phyloP scores from a whole-genome alignment of 306 rosid genomes.

The Arachis hypogaea region DNA sequence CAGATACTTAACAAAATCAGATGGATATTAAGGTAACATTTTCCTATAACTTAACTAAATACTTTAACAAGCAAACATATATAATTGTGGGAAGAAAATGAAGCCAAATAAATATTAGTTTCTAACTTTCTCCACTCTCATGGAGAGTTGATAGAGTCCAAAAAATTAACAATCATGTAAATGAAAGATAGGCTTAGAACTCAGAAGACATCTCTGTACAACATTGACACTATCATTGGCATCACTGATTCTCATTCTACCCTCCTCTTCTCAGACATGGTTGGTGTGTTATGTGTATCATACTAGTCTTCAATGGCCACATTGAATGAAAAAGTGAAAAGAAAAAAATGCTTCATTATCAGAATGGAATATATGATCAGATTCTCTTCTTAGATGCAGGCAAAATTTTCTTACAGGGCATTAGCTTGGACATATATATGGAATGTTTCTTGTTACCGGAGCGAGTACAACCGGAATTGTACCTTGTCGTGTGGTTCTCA shows the following conservation, averaged over 20 bases:
- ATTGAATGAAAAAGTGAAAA: slow-evolving; percentile 23
- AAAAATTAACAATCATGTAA: slow-evolving; percentile 47
- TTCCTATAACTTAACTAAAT: no score
- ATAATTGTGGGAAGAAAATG: slow-evolving; percentile 14
- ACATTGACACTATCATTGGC: slow-evolving; percentile 35
- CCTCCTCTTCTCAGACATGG: slow-evolving; percentile 39
- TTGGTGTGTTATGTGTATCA: slow-evolving; percentile 27
- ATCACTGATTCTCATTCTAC: slow-evolving; percentile 27
- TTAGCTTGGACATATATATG: slow-evolving; percentile 47
- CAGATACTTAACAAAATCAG: no score
- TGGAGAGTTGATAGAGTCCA: slow-evolving; percentile 16
- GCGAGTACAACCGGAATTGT: slow-evolving; percentile 38
- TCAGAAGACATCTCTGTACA: slow-evolving; percentile 54
- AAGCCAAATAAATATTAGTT: slow-evolving; percentile 37
- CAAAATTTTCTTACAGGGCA: slow-evolving; percentile 27
- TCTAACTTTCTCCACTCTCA: slow-evolving; percentile 31
- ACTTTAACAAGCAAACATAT: no score
- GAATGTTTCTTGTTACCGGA: slow-evolving; percentile 47
- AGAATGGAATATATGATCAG: slow-evolving; percentile 45
- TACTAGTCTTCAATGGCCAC: slow-evolving; percentile 39
- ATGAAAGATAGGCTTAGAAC: slow-evolving; percentile 21
- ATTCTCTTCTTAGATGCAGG: slow-evolving; percentile 45
- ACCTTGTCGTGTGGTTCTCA: slow-evolving; percentile 44
- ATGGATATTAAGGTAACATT: no score
- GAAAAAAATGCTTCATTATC: slow-evolving; percentile 38